A percentile compares a stretch with the other conserved stretches of the same genome.
phyloP scores from a whole-genome alignment of 805 yeast genomes.

The Lipomyces japonicus region DNA sequence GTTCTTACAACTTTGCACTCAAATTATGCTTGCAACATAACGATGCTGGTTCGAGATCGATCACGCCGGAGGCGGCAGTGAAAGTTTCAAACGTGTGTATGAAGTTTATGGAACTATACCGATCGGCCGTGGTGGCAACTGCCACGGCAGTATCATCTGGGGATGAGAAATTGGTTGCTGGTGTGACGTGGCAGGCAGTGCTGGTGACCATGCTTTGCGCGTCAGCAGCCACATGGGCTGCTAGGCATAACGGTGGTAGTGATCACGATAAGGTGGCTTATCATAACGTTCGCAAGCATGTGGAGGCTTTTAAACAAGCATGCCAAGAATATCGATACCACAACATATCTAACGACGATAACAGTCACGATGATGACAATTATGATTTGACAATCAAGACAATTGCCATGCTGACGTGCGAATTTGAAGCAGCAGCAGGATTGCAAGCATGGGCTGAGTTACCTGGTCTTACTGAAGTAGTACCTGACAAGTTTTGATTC shows the following conservation, averaged over 20 bases:
- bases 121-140: neutral
- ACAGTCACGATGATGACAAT: neutral
- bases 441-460: conserved; percentile 13
- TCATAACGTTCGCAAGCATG: conserved; percentile 7
- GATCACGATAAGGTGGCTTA: neutral
- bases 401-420: conserved; percentile 10
- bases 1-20: conserved; percentile 20
- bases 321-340: neutral
- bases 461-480: conserved; percentile 2
- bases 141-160: too few species aligned
- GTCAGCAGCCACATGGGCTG: conserved; percentile 12
- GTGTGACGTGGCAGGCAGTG: conserved; percentile 5
- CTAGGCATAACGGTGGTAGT: too few species aligned
- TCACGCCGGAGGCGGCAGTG: conserved; percentile 17
- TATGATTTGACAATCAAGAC: conserved; percentile 1
- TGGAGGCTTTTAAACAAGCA: neutral
- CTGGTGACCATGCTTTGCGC: conserved; percentile 3
- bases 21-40: too few species aligned
- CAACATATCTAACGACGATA: neutral
- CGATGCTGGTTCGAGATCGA: conserved; percentile 12
- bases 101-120: conserved; percentile 12
- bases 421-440: conserved; percentile 20
- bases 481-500: neutral
- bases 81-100: conserved; percentile 12
- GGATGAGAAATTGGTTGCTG: conserved; percentile 1